Evolutionary conservation across 306 rosid species (phyloP).

Genomic region (Cyamopsis tetragonoloba): DNA sequence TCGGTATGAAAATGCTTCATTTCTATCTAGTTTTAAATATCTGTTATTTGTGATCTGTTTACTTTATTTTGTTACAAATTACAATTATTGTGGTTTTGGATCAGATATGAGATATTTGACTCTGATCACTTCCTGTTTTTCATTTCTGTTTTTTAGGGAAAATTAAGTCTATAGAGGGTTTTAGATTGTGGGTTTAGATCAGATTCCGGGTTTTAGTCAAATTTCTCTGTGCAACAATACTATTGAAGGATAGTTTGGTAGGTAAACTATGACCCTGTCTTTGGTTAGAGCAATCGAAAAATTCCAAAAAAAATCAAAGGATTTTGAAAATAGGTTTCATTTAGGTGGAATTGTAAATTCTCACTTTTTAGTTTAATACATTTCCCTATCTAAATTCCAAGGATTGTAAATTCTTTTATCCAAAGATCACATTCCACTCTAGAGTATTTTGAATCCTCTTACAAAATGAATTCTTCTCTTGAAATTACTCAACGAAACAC

Average conservation of each 20-base stretch:
- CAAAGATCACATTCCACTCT: too few relatives aligned
- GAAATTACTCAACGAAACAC: too few relatives aligned
- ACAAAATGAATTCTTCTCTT: too few relatives aligned
- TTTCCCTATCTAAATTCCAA: too few relatives aligned
- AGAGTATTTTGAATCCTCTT: too few relatives aligned
- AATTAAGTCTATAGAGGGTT: constrained; percentile 3
- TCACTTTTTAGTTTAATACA: too few relatives aligned
- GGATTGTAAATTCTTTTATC: too few relatives aligned
- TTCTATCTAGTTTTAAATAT: neutral
- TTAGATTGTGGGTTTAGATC: constrained; percentile 39
- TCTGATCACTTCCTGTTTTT: neutral
- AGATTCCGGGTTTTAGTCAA: constrained; percentile 6
- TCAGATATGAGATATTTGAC: constrained; percentile 9
- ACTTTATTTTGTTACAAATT: neutral
- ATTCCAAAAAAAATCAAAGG: too few relatives aligned
- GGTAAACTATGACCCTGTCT: neutral
- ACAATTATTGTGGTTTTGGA: neutral
- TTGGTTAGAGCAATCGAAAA: too few relatives aligned
- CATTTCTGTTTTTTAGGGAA: neutral
- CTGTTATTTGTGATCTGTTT: neutral
- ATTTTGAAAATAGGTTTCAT: too few relatives aligned
- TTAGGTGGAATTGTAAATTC: too few relatives aligned
- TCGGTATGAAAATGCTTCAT: constrained; percentile 53
- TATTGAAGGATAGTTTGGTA: neutral
- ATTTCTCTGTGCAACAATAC: constrained; percentile 6